Evolutionary conservation across 768 basidiomycete species (phyloP), one percentile per base, ranked within the genome.

Genomic region (Dentipellis fragilis): DNA sequence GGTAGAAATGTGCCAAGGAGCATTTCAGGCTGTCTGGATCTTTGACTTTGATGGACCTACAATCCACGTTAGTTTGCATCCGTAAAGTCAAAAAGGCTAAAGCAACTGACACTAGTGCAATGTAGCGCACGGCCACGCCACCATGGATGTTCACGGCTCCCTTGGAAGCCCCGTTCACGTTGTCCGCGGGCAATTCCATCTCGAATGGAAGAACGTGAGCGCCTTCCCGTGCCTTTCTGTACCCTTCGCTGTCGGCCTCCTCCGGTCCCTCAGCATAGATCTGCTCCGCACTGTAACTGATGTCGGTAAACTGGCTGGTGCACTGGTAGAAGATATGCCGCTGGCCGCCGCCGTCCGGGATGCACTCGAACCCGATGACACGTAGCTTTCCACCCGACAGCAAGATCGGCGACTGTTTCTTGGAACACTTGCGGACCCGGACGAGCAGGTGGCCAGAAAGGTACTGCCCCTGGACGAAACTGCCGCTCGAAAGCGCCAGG

Each of bases 1-100:
- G 82, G 67, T 93, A 95, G 67, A 94, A 93, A 69, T 96, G 93
- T 3, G 92, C 86, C 36, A 94, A 85, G 3, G 88, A 89, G 12
- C 80, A 76, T 61, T 77, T 77, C 23, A 73, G 72, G 4, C 80
- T 80, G 14, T 74, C 69, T 2, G 79, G 64, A 53, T 89, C 82
- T 67, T 85, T 87, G 56, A 94, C 77, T 68, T 86, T 87, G 61
- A 90, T 70, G 10, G 87, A 88, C 5, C 88, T 88, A 58, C 5
- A 50, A 17, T 49, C 54, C 6, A 56, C 17, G 22, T 54, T 19
- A 51, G 2, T 21, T 35, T 57, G 35, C 55, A 37, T 47, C 14
- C 37, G 21, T 21, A 29, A 21, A 34, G 34, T 8, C 50, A 46
- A 3, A 22, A 46, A 51, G 55, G 55, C 39, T 51, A 35, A 45